A percentile compares a stretch with the other conserved stretches of the same genome.
phyloP scores from a whole-genome alignment of 768 basidiomycete species.

The Podaxis pistillaris region DNA sequence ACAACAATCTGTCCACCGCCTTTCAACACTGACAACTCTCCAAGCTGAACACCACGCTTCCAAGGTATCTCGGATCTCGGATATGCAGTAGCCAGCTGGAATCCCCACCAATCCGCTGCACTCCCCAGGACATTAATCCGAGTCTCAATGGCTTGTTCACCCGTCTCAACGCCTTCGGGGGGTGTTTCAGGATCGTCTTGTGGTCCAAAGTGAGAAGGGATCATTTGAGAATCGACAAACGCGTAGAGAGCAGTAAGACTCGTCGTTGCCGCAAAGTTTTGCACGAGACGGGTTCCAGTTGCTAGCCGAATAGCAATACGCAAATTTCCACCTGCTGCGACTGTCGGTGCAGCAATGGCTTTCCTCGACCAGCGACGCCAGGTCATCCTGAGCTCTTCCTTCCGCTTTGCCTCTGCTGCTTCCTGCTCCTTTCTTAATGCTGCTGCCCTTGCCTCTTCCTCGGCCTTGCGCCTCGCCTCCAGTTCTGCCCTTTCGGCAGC shows the following conservation, averaged over 20 bases:
- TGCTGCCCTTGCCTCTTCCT: constrained; percentile 29
- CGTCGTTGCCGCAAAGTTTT: constrained; percentile 48
- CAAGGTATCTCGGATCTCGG: constrained; percentile 67
- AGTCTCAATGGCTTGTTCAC: constrained; percentile 34
- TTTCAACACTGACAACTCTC: constrained; percentile 46
- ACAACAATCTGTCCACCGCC: constrained; percentile 67
- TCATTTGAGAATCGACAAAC: constrained; percentile 63
- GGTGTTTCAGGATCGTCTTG: constrained; percentile 42
- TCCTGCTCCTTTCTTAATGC: constrained; percentile 22
- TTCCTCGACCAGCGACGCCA: constrained; percentile 65
- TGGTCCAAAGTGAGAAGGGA: constrained; percentile 37
- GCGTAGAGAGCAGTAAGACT: constrained; percentile 68
- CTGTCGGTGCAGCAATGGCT: constrained; percentile 33
- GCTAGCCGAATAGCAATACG: constrained; percentile 56
- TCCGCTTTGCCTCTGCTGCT: constrained; percentile 25
- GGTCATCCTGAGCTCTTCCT: constrained; percentile 43
- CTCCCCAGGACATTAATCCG: constrained; percentile 20
- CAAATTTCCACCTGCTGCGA: constrained; percentile 26
- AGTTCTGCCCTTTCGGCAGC: constrained; percentile 34
- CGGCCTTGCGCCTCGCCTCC: constrained; percentile 36
- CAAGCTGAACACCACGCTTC: constrained; percentile 35
- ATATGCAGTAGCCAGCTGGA: constrained; percentile 66
- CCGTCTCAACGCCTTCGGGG: constrained; percentile 35
- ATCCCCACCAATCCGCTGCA: constrained; percentile 65
- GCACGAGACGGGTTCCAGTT: constrained; percentile 55